A percentile compares a stretch with the other conserved stretches of the same genome.
phyloP scores from a whole-genome alignment of 495 filamentous ascomycete genomes.

The Neurospora sp. region DNA sequence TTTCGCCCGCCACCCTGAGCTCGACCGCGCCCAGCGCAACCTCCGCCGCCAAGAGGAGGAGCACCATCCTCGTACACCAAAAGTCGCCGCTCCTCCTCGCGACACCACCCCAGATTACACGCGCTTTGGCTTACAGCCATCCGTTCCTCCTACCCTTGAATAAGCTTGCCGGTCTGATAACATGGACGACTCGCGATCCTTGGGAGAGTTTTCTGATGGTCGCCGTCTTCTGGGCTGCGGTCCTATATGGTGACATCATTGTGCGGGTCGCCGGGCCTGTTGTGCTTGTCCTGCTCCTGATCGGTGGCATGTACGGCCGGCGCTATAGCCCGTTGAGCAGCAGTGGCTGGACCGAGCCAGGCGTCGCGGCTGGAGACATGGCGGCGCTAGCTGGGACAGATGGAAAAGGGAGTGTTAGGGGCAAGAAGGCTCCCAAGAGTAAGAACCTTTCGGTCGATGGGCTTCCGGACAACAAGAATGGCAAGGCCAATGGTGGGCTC shows the following conservation, averaged over 20 bases:
- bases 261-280: slow-evolving; percentile 75
- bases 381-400: slow-evolving; percentile 3
- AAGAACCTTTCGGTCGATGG: slow-evolving; percentile 26
- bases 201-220: slow-evolving; percentile 96
- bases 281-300: slow-evolving; percentile 64
- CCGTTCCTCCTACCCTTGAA: slow-evolving; percentile 85
- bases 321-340: slow-evolving; percentile 85
- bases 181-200: slow-evolving; percentile 86
- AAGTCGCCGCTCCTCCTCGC: slow-evolving; percentile 89
- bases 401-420: slow-evolving; percentile 7
- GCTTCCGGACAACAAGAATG: slow-evolving; percentile 38
- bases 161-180: slow-evolving; percentile 68
- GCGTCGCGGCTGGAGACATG: slow-evolving; percentile 14
- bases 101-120: slow-evolving; percentile 86
- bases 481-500: slow-evolving; percentile 25
- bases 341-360: slow-evolving; percentile 54
- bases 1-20: slow-evolving; percentile 74
- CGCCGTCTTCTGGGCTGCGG: slow-evolving; percentile 70
- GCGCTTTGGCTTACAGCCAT: slow-evolving; percentile 86
- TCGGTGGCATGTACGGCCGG: slow-evolving; percentile 85
- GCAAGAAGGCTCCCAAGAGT: slow-evolving; percentile 16
- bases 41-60: slow-evolving; percentile 63
- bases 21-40: slow-evolving; percentile 39
- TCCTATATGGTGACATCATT: slow-evolving; percentile 75
- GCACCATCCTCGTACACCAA: slow-evolving; percentile 88